Conservation (phyloP, 2,329 filamentous ascomycete genomes). For the Colletotrichum sp. region DNA sequence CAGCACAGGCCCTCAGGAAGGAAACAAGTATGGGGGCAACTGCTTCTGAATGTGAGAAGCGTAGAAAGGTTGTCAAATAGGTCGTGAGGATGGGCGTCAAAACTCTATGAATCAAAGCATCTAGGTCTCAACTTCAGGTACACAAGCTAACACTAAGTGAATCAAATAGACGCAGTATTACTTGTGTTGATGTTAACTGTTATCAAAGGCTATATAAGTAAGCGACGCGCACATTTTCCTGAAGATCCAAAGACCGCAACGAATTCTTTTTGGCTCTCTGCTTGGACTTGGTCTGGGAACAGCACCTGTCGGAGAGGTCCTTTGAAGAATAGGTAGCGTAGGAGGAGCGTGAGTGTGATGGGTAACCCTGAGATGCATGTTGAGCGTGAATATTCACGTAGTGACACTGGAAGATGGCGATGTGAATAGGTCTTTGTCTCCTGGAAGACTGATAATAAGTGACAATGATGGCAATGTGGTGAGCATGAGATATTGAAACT, state of each 20-base stretch:
- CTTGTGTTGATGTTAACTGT: background rate
- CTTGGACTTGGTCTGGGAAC: background rate
- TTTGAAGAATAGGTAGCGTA: background rate
- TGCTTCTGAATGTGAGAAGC: background rate
- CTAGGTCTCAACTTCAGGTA: background rate
- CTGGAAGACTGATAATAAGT: background rate
- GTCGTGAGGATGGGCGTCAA: fast-evolving
- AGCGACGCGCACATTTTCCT: background rate
- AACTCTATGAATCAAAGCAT: background rate
- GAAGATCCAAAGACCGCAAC: background rate
- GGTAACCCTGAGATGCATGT: background rate
- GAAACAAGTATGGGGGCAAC: background rate
- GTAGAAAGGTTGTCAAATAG: background rate
- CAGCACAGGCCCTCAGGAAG: background rate
- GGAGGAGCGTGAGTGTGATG: too few species aligned
- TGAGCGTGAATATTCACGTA: background rate
- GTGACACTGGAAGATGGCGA: background rate
- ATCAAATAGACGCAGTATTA: too few species aligned
- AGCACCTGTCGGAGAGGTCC: background rate
- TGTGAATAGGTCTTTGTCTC: fast-evolving
- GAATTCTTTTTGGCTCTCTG: background rate
- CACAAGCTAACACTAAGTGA: background rate
- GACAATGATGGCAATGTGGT: fast-evolving
- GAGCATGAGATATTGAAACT: background rate
- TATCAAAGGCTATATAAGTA: background rate